phyloP scores from a whole-genome alignment of 1,284 basidiomycete genomes.

The Rhodotorula sp. region DNA sequence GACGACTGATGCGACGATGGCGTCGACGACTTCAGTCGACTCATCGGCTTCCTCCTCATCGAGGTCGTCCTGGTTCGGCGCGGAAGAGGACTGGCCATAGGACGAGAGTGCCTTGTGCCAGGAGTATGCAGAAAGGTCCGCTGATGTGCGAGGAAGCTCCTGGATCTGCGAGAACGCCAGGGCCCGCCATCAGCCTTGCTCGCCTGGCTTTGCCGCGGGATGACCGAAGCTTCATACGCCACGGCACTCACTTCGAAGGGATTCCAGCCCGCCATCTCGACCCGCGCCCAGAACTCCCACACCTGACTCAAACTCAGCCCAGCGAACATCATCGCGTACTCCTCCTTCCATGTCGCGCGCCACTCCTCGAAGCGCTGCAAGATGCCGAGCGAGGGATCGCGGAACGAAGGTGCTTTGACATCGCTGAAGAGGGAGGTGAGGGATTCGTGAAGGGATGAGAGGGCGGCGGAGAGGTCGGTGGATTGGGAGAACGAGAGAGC shows the following conservation, averaged over 20 bases:
- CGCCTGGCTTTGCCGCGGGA: too few species aligned
- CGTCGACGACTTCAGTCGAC: constrained; percentile 81
- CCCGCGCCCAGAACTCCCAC: constrained; percentile 92
- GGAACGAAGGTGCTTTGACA: constrained; percentile 82
- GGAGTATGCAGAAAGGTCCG: constrained; percentile 69
- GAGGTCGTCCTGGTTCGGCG: neutral
- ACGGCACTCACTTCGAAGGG: constrained; percentile 65
- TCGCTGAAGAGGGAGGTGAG: constrained; percentile 65
- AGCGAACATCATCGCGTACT: constrained; percentile 83
- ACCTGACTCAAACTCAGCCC: constrained; percentile 82
- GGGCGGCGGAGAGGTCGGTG: constrained; percentile 66
- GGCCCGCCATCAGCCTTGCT: neutral
- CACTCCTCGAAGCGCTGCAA: constrained; percentile 72
- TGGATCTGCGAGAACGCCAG: constrained; percentile 29
- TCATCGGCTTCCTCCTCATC: constrained; percentile 60
- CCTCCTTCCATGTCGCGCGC: constrained; percentile 72
- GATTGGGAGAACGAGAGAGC: constrained; percentile 65
- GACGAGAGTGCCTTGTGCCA: constrained; percentile 78
- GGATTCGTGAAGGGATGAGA: constrained; percentile 58
- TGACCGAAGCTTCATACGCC: neutral
- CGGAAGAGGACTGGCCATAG: constrained; percentile 47
- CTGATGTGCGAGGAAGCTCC: constrained; percentile 53
- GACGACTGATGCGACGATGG: constrained; percentile 79
- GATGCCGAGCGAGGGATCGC: constrained; percentile 71
- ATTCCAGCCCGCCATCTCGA: constrained; percentile 85